A percentile compares a stretch with the other conserved stretches of the same genome.
Evolutionary conservation across 768 basidiomycete genomes (phyloP).

Genomic region (Termitomyces sp.): DNA sequence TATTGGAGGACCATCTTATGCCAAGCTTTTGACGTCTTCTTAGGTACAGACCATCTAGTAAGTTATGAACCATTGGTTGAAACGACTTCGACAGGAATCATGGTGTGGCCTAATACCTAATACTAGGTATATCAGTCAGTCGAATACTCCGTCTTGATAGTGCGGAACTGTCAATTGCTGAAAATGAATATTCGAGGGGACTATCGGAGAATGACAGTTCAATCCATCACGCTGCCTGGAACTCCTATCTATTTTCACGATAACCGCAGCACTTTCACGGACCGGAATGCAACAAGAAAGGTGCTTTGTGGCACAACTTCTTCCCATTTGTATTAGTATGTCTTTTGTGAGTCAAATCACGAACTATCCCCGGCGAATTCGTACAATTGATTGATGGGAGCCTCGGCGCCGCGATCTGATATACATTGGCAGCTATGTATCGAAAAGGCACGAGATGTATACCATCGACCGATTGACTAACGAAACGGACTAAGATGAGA

Average conservation of each 20-base stretch:
- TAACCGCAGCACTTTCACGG: not conserved
- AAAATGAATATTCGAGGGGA: not conserved
- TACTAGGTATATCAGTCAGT: not conserved
- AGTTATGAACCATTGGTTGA: too few species aligned
- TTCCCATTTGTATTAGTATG: not conserved
- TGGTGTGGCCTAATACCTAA: too few species aligned
- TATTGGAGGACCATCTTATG: not conserved
- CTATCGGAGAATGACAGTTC: not conserved
- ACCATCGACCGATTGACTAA: not conserved
- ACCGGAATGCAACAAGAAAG: not conserved
- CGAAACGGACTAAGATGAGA: not conserved
- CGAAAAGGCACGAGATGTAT: not conserved
- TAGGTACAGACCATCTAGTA: too few species aligned
- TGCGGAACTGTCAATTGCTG: not conserved
- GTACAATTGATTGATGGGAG: not conserved
- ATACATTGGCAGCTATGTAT: not conserved
- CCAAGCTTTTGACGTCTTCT: constrained; percentile 6
- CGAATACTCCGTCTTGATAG: not conserved
- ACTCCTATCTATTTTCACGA: not conserved
- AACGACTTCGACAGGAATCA: not conserved
- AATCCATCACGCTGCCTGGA: not conserved
- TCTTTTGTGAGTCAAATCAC: not conserved
- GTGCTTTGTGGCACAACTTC: not conserved
- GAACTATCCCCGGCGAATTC: not conserved
- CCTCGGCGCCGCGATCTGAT: not conserved